These are phyloP conservation scores for Rosa rugosa DNA, from an alignment of 306 rosid genomes.

Conservation along the genomic window DNA sequence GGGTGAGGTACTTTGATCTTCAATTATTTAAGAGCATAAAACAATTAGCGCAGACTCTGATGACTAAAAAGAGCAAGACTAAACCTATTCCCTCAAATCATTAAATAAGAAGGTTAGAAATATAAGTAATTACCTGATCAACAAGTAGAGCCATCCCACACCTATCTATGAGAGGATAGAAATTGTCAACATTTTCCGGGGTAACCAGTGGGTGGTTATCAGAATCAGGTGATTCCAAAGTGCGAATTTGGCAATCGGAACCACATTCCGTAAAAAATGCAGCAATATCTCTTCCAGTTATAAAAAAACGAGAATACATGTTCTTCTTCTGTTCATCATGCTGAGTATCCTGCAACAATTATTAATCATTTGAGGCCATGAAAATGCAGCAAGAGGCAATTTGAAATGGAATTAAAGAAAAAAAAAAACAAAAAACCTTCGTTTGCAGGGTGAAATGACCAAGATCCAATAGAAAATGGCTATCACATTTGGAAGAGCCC, in stretches of 20 bases:
- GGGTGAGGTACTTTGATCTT: conserved; percentile 97
- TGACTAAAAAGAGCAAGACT: conserved; percentile 18
- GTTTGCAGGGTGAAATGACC: conserved; percentile 93
- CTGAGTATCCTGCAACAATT: conserved; percentile 62
- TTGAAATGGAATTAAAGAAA: conserved; percentile 7
- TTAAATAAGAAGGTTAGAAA: background rate
- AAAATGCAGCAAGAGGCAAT: conserved; percentile 26
- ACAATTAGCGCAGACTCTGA: conserved; percentile 17
- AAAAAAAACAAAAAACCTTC: conserved; percentile 32
- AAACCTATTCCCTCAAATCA: background rate
- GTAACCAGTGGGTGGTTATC: conserved; percentile 39
- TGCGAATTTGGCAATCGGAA: conserved; percentile 61
- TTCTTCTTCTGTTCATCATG: conserved; percentile 65
- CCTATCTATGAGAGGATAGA: conserved; percentile 79
- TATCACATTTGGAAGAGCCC: conserved; percentile 66
- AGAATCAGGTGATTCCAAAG: conserved; percentile 40
- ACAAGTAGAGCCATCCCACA: conserved; percentile 96
- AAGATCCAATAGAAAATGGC: conserved; percentile 91
- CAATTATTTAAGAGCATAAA: conserved; percentile 20
- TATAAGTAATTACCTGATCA: conserved; percentile 63
- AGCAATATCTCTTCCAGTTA: conserved; percentile 93
- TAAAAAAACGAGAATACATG: conserved; percentile 75
- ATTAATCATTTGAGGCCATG: conserved; percentile 29
- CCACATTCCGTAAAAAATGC: conserved; percentile 83
- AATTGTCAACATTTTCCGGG: conserved; percentile 37